Base-by-base conservation (phyloP, 257 asterid species). In the Capsicum chinense region DNA sequence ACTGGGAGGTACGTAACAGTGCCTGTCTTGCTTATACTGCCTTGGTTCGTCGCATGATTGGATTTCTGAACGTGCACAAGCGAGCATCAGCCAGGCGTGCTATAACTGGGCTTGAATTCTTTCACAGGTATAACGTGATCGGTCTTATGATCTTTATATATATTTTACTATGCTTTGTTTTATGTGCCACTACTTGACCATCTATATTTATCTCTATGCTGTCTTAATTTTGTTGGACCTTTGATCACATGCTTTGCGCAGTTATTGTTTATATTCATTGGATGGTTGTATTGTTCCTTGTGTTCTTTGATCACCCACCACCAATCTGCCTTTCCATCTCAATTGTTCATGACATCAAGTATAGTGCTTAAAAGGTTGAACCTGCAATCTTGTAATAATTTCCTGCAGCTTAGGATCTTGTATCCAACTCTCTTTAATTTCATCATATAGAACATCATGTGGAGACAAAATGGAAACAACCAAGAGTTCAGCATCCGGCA, bases 1-100 rank as follows among this genome's bases (percentile, higher is more conserved):
- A 96, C 83, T 96, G 99, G 99, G 99, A 96, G 90, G 90, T 96
- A 80, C 94, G 99, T 50, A 96, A 96, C 88, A 93, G 99, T 91
- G 99, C 99, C 74, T 94, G 97, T 87, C 98, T 93, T 56, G 97
- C 99, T 42, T 96, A 93, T 85, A 96, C 98, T 87, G 95, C 99
- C 83, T 89, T 96, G 93, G 92, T 94, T 68, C 98, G 98, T 47
- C 98, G 99, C 86, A 94, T 92, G 97, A 64, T 96, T 93, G 99
- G 99, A 68, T 96, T 96, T 90, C 95, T 96, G 35, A 96, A 96
- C 85, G 91, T 96, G 74, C 98, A 90, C 86, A 96, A 93, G 89
- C 94, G 98, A 87, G 98, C 93, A 87, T 94, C 98, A 56, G 93
- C 88, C n/a, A 91, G 97, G 90, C 98, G 98, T 70, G 91, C 98